Base-by-base conservation (phyloP, 2,329 filamentous ascomycete species). In the Paecilomyces formosus region DNA sequence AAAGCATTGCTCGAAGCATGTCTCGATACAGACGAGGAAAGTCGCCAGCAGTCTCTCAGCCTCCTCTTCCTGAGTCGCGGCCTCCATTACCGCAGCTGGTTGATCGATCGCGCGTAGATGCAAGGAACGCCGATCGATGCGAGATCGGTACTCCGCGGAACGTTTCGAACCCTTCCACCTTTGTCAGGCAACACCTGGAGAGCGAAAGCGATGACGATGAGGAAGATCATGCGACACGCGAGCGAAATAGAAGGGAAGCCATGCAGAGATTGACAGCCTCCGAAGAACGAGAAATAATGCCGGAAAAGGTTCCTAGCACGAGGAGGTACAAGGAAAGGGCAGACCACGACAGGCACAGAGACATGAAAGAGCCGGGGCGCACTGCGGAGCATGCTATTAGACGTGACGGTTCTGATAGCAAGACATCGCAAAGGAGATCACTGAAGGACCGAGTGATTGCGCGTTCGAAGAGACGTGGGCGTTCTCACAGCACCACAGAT, bases 141-240 rank as follows among this genome's bases (percentile, higher is more conserved):
- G 35, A 45, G 35, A 45, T 45, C 5, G 35, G 35, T 8, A 18
- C 15, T 18, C 35, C 6, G n/a, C 39, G n/a, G 39, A 45, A 45
- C 39, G 39, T 45, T 45, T 45, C 39, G 5, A 45, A 21, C 39
- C 4, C n/a, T n/a, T 15, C 5, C 5, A 45, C 39, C 18, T n/a
- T 4, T 45, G 15, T 18, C 39, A 18, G 18, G n/a, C 39, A 11
- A 18, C n/a, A n/a, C 7, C 39, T 21, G 18, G 39, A 45, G 7
- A 45, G 13, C 50, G n/a, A 52, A 26, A 21, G 21, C 22, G 50
- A 24, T 26, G 50, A 24, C 21, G 22, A 52, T 4, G 24, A 67
- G 68, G 53, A 72, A 69, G 57, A 72, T 72, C 65, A 72, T 70
- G 60, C 70, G 70, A 49, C 72, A 73, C 55, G 66, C 24, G 50